Conservation (phyloP, 805 yeast species). For the Zygosaccharomyces bailii region DNA sequence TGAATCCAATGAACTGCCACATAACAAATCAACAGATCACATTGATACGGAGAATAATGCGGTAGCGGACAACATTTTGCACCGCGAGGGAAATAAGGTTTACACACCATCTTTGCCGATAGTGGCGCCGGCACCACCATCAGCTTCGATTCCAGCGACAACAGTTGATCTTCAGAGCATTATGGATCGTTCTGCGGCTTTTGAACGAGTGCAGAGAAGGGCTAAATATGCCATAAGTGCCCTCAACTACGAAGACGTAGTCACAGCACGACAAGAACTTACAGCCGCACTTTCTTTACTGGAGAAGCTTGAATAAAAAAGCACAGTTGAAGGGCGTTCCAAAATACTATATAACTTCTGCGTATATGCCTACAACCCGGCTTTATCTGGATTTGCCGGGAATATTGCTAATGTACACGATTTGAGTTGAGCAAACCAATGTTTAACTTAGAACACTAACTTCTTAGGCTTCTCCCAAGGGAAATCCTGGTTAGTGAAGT, state of each 20-base stretch:
- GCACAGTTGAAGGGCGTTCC: constrained; percentile 18
- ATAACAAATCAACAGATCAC: too few species aligned
- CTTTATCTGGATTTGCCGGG: neutral
- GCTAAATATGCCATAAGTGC: constrained; percentile 79
- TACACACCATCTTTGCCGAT: neutral
- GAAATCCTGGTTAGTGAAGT: constrained; percentile 98
- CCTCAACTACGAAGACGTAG: constrained; percentile 68
- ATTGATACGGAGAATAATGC: too few species aligned
- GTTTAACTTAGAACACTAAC: constrained; percentile 49
- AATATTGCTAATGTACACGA: constrained; percentile 18
- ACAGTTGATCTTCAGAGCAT: constrained; percentile 45
- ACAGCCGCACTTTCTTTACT: constrained; percentile 48
- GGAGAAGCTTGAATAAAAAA: constrained; percentile 11
- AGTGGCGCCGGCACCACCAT: neutral
- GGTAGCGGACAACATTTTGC: constrained; percentile 6
- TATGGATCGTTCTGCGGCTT: constrained; percentile 52
- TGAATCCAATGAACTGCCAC: neutral
- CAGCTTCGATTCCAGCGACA: constrained; percentile 15
- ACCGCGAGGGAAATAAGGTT: neutral
- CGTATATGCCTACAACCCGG: constrained; percentile 10
- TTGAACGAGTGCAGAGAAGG: constrained; percentile 59
- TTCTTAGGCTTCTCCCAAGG: constrained; percentile 97
- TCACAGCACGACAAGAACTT: constrained; percentile 64
- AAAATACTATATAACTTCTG: neutral
- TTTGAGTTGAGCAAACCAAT: constrained; percentile 25